Evolutionary conservation across 2,329 filamentous ascomycete genomes (phyloP).

Genomic region (Zopfia rhizophila): DNA sequence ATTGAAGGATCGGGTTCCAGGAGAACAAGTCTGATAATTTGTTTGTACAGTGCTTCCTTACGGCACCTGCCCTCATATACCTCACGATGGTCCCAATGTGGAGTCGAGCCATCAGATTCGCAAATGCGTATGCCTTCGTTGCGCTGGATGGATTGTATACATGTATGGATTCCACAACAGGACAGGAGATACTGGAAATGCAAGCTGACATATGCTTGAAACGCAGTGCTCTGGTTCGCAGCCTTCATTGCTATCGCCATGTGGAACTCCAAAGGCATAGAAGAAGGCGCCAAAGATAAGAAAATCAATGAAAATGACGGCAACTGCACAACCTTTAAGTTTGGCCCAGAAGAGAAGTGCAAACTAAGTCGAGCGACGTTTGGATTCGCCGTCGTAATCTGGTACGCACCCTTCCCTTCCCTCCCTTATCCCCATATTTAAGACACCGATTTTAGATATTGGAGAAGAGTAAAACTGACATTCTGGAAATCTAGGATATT

Average conservation of each 20-base stretch:
- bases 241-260: constrained; percentile 67
- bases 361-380: constrained; percentile 65
- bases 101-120: constrained; percentile 66
- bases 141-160: constrained; percentile 64
- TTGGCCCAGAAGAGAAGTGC: constrained; percentile 66
- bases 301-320: constrained; percentile 54
- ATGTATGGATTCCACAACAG: constrained; percentile 15
- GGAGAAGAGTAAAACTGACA: too few relatives aligned
- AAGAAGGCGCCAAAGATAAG: constrained; percentile 56
- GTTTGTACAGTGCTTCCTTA: constrained; percentile 65
- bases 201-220: constrained; percentile 7
- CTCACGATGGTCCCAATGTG: constrained; percentile 70
- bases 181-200: constrained; percentile 2
- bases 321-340: constrained; percentile 66
- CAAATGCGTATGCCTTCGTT: constrained; percentile 69
- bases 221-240: constrained; percentile 66
- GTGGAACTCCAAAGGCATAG: constrained; percentile 66
- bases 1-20: constrained; percentile 5
- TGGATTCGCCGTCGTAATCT: constrained; percentile 67
- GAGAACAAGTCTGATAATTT: not conserved
- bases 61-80: constrained; percentile 68
- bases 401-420: constrained; percentile 53
- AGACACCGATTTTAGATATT: too few relatives aligned
- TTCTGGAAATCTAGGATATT: too few relatives aligned
- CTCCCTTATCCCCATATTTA: not conserved